phyloP scores from a whole-genome alignment of 2,329 filamentous ascomycete genomes.

The Lomentospora prolificans region DNA sequence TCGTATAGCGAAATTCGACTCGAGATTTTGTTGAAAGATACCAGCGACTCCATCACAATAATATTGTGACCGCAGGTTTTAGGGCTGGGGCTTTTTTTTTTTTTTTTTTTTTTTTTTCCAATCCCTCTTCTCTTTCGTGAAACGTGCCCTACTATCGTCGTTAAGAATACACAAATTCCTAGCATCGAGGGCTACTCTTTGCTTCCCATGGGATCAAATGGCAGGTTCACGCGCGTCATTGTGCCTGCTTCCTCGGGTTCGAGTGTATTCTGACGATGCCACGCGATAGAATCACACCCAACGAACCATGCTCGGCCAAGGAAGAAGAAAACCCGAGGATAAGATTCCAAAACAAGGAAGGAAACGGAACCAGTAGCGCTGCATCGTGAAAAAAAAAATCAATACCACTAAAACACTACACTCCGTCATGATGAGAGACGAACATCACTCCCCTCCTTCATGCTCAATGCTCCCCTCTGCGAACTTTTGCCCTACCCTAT shows the following conservation, averaged over 20 bases:
- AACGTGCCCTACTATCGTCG: neutral
- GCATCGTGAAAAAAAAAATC: neutral
- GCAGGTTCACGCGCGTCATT: neutral
- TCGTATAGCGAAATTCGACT: too few relatives aligned
- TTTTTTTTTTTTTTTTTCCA: neutral
- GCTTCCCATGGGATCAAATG: neutral
- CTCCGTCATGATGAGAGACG: neutral
- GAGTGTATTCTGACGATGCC: neutral
- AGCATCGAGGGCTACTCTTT: neutral
- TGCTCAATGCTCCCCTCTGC: neutral
- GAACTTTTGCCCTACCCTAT: conserved; percentile 3
- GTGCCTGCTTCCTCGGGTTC: neutral
- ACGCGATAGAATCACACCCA: neutral
- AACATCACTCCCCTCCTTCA: neutral
- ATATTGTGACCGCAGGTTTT: neutral
- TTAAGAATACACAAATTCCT: too few relatives aligned
- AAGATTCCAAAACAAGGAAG: too few relatives aligned
- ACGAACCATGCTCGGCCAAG: neutral
- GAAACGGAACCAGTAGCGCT: too few relatives aligned
- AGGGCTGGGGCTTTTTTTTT: neutral
- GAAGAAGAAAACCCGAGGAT: neutral
- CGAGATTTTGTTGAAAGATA: too few relatives aligned
- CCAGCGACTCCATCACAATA: too few relatives aligned
- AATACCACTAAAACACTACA: neutral
- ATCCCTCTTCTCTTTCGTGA: neutral